Percentiles rank a stretch among this genome's conserved stretches.
phyloP scores from a whole-genome alignment of 371 early-diverging fungal genomes.

The Mucor ambiguus region DNA sequence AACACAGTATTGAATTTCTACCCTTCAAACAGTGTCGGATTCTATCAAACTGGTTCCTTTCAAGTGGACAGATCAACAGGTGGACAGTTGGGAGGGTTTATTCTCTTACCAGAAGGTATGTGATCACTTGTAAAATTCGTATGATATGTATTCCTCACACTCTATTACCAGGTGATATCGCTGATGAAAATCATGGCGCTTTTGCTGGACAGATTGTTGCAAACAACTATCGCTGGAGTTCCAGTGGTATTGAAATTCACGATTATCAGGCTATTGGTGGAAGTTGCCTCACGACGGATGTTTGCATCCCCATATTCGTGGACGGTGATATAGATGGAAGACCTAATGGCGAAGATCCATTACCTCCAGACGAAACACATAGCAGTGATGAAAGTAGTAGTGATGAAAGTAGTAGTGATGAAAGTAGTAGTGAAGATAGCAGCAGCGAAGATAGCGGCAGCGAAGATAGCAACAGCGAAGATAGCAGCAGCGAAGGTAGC shows the following conservation, averaged over 20 bases:
- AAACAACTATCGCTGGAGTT: slow-evolving; percentile 19
- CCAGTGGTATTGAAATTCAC: slow-evolving; percentile 16
- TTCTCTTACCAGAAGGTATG: slow-evolving; percentile 30
- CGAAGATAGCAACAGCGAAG: too few species aligned
- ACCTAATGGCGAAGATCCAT: not conserved
- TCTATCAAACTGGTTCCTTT: slow-evolving; percentile 8
- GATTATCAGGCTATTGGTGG: slow-evolving; percentile 20
- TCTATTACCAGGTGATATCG: not conserved
- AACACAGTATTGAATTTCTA: slow-evolving; percentile 28
- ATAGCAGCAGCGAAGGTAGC: not conserved
- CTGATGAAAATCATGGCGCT: slow-evolving; percentile 20
- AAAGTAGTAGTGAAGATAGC: not conserved
- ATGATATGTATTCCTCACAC: not conserved
- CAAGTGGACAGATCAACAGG: slow-evolving; percentile 18
- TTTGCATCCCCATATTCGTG: slow-evolving; percentile 18
- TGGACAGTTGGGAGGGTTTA: slow-evolving; percentile 21
- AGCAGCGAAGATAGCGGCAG: not conserved
- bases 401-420: not conserved
- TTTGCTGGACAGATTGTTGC: slow-evolving; percentile 31
- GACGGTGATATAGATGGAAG: not conserved
- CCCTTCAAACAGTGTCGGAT: slow-evolving; percentile 22
- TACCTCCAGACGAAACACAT: not conserved
- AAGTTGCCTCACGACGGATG: not conserved
- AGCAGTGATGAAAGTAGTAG: not conserved
- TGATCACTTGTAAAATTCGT: not conserved